Base-by-base conservation (phyloP, 768 basidiomycete genomes). In the Termitomyces bulborhizus region DNA sequence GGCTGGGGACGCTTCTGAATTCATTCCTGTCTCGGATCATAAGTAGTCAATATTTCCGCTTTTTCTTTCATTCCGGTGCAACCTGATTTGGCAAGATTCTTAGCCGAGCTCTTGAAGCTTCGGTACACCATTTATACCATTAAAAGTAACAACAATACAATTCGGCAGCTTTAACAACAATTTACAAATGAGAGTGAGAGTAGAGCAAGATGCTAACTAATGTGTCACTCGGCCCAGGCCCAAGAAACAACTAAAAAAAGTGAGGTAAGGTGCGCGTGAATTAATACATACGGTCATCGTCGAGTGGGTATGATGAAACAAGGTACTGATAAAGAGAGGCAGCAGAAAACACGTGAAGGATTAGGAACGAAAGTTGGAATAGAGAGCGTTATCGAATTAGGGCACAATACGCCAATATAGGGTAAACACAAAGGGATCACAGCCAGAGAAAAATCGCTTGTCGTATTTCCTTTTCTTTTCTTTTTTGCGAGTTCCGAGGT, bases 131-230 rank as follows among this genome's bases (percentile, higher is more conserved):
- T 37, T 40, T 21, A 51, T 54, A 45, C 27, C 15, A 56, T 56
- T 53, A 48, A 42, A 21, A 45, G 45, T 18, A 39, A 53, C 54
- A 52, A 50, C 46, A 42, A n/a, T 58, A 52, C 54, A 47, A 18
- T 40, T 48, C 15, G 43, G 49, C 48, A 46, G 18, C 36, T 34
- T 45, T 54, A 60, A 57, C 51, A 24, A 47, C 46, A 34, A 9
- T 32, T 46, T 48, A 48, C 46, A 52, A 56, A 46, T 39, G 57
- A 57, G 48, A 57, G 57, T 48, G 50, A 51, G 51, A 50, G 40
- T 50, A 57, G 56, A 36, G 47, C 41, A 39, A 36, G 34, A 54
- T 46, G 46, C 40, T 48, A 37, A 53, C 40, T 48, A 37, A 53
- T 49, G 41, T 52, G 39, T 29, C 41, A 52, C 51, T 52, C 51